Base-by-base conservation (phyloP, 2,329 filamentous ascomycete genomes). In the Didymella pinodella region DNA sequence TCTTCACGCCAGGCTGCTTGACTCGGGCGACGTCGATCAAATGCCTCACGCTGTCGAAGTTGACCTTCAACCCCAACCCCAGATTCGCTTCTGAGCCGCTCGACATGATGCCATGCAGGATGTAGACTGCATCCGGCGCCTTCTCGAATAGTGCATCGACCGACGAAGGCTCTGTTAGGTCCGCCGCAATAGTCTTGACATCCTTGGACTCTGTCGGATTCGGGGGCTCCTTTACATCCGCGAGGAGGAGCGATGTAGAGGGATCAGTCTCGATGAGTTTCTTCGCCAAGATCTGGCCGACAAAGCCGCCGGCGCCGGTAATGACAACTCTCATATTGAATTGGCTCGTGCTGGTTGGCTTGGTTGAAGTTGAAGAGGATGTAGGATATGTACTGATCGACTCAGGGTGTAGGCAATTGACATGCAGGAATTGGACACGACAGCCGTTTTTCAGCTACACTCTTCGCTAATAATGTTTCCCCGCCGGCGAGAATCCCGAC, bases 91-190 rank as follows among this genome's bases (percentile, higher is more conserved):
- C 86, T 16, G 85, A 84, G 6, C 85, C 86, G 12, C 83, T 83
- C 0, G 86, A 88, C 87, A 89, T 89, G 79, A 89, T 87, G 62
- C 87, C 87, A 74, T 89, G 87, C 72, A 89, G 85, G 66, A 87
- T 79, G 75, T 86, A 89, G 14, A 76, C 66, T 4, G 69, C 73
- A 66, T 75, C 73, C 7, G 73, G 74, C n/a, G 57, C 49, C 46
- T 65, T 64, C 14, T 66, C 65, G 18, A 75, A 68, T 7, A 76
- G 56, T 1, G 59, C 59, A 34, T 70, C 59, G 38, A 66, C 70
- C 16, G 68, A 62, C 34, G 70, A 56, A 2, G 65, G 38, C 12
- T 75, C 67, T 14, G 85, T 78, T 2, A 88, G 79, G 69, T 89
- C 86, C 10, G 84, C 82, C 26, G 80, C 79, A 43, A 86, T 60